Conservation (phyloP, 257 asterid species). For the Ajuga chamaepitys region DNA sequence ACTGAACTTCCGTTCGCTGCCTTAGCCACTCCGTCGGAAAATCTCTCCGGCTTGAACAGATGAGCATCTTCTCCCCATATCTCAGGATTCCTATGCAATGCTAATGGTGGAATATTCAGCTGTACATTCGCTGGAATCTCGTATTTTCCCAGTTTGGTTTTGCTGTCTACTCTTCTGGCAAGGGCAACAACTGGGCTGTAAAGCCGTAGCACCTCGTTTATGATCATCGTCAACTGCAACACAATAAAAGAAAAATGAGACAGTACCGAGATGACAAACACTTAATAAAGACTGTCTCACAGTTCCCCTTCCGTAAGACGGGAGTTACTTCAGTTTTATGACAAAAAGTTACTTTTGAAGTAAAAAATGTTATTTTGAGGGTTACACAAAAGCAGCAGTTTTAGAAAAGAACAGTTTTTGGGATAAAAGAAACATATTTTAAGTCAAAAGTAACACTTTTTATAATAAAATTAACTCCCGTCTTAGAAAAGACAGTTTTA, state of each 20-base stretch:
- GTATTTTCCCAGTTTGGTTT: constrained; percentile 21
- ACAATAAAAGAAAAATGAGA: not conserved
- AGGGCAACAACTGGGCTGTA: constrained; percentile 28
- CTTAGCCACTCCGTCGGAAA: constrained; percentile 25
- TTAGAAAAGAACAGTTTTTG: too few relatives aligned
- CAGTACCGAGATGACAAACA: too few relatives aligned
- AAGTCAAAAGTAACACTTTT: too few relatives aligned
- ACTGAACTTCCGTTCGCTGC: constrained; percentile 34
- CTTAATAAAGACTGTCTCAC: too few relatives aligned
- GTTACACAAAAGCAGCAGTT: too few relatives aligned
- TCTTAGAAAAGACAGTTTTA: too few relatives aligned
- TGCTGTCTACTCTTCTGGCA: constrained; percentile 20
- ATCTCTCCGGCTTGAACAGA: constrained; percentile 38
- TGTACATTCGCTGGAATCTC: constrained; percentile 29
- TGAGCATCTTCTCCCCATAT: constrained; percentile 39
- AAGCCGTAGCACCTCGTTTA: constrained; percentile 33
- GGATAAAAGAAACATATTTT: too few relatives aligned
- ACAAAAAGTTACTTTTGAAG: too few relatives aligned
- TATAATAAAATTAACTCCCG: too few relatives aligned
- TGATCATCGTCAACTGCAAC: constrained; percentile 29
- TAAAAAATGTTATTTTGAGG: too few relatives aligned
- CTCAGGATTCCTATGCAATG: constrained; percentile 21
- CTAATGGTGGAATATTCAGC: constrained; percentile 21
- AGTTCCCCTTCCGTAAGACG: too few relatives aligned
- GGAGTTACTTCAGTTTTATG: too few relatives aligned